A percentile compares a stretch with the other conserved stretches of the same genome.
Conservation (phyloP, 2,329 filamentous ascomycete genomes). For the Fusarium sp. region DNA sequence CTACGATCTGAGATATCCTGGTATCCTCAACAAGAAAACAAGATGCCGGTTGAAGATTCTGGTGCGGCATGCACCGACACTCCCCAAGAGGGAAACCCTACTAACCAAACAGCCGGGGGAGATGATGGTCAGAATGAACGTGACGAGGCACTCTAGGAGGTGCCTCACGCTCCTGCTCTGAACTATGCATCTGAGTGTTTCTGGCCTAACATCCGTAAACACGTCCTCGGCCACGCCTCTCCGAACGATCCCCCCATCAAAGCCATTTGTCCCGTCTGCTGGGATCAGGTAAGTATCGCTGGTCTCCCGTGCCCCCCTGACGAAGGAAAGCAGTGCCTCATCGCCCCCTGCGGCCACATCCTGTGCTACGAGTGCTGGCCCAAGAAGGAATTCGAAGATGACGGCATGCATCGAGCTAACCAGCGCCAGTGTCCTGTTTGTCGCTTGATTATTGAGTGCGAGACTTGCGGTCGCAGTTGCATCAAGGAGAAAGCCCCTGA, state of each 20-base stretch:
- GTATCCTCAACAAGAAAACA: no score
- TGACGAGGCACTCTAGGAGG: no score
- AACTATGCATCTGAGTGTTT: background rate
- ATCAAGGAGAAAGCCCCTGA: background rate
- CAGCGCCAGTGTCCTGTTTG: background rate
- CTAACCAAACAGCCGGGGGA: no score
- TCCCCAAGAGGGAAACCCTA: no score
- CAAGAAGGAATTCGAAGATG: background rate
- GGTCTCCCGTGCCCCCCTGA: background rate
- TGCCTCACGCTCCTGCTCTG: background rate
- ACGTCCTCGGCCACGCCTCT: background rate
- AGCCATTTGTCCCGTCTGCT: conserved; percentile 7
- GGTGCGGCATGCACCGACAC: no score
- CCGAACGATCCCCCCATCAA: background rate
- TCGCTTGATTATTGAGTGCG: background rate
- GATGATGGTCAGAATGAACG: no score
- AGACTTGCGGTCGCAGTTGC: background rate
- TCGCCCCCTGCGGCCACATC: conserved; percentile 18
- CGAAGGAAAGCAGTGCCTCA: background rate
- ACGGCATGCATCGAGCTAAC: no score
- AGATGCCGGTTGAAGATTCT: no score
- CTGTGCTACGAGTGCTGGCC: conserved; percentile 23
- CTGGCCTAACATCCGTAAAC: conserved; percentile 5
- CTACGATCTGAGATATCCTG: no score
- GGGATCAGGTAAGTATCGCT: background rate